Evolutionary conservation across 2,329 filamentous ascomycete genomes (phyloP).

Genomic region (Penicillium sp.): DNA sequence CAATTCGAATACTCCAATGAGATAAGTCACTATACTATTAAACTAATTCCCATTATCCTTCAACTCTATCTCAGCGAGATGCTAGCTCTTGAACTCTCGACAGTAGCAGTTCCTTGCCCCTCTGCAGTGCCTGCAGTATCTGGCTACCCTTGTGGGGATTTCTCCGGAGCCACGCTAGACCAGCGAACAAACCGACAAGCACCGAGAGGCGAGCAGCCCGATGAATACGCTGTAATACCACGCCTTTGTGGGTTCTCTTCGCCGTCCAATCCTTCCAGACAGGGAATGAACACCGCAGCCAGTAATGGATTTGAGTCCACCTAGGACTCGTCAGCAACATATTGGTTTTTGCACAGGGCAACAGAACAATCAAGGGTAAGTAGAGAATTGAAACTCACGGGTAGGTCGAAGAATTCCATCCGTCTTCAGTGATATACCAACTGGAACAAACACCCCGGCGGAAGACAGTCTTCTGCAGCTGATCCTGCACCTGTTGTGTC

Average conservation of each 20-base stretch:
- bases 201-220: constrained; percentile 24
- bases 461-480: constrained; percentile 54
- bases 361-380: background rate
- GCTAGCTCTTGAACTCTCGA: constrained; percentile 6
- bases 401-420: constrained; percentile 57
- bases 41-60: too few species aligned
- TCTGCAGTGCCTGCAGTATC: constrained; percentile 13
- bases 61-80: background rate
- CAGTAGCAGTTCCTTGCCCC: constrained; percentile 17
- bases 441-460: constrained; percentile 50
- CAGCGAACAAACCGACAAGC: constrained; percentile 23
- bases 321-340: constrained; percentile 34
- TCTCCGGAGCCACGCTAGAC: constrained; percentile 18
- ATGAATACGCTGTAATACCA: constrained; percentile 34
- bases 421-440: constrained; percentile 55
- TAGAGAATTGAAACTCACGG: constrained; percentile 39
- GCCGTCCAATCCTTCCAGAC: constrained; percentile 60
- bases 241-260: constrained; percentile 55
- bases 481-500: constrained; percentile 52
- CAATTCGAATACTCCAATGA: too few species aligned
- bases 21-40: too few species aligned
- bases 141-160: constrained; percentile 13
- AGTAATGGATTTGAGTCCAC: constrained; percentile 58
- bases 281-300: constrained; percentile 56
- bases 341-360: background rate